Conservation (phyloP, 2,329 filamentous ascomycete species). For the Ophiosphaerella herpotricha region DNA sequence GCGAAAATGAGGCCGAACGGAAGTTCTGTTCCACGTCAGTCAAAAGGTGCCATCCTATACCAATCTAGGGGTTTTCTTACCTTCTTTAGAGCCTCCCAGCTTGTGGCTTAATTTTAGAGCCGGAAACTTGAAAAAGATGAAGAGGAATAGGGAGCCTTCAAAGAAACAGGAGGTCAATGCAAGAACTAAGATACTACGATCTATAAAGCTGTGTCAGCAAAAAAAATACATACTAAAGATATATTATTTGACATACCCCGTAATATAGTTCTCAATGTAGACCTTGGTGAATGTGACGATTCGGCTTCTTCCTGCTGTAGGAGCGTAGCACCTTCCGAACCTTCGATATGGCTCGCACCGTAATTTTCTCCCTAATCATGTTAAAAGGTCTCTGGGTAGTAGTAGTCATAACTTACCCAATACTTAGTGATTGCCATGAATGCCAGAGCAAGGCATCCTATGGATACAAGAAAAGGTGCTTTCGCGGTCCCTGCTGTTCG, state of each 20-base stretch:
- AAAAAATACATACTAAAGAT: background rate
- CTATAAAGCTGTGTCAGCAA: constrained; percentile 18
- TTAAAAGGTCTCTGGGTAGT: constrained; percentile 3
- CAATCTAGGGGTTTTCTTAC: constrained; percentile 16
- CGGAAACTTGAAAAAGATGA: constrained; percentile 66
- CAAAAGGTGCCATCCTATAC: background rate
- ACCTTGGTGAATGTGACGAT: constrained; percentile 20
- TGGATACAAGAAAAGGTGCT: constrained; percentile 57
- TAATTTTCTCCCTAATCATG: constrained; percentile 56
- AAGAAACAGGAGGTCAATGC: constrained; percentile 61
- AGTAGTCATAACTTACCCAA: constrained; percentile 50
- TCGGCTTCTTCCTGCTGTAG: constrained; percentile 35
- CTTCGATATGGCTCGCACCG: constrained; percentile 37
- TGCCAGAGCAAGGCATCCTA: constrained; percentile 51
- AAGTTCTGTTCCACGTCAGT: constrained; percentile 28
- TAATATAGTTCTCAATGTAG: constrained; percentile 29
- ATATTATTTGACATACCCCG: constrained; percentile 12
- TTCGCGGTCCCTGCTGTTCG: constrained; percentile 53
- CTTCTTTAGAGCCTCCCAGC: constrained; percentile 30
- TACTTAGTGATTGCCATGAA: constrained; percentile 53
- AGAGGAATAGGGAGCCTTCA: constrained; percentile 66
- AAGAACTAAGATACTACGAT: constrained; percentile 58
- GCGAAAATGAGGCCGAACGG: constrained; percentile 61
- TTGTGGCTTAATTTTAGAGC: constrained; percentile 51
- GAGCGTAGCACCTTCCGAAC: constrained; percentile 25